A percentile compares a stretch with the other conserved stretches of the same genome.
Evolutionary conservation across 768 basidiomycete genomes (phyloP).

Genomic region (Leucosporidium scottii): DNA sequence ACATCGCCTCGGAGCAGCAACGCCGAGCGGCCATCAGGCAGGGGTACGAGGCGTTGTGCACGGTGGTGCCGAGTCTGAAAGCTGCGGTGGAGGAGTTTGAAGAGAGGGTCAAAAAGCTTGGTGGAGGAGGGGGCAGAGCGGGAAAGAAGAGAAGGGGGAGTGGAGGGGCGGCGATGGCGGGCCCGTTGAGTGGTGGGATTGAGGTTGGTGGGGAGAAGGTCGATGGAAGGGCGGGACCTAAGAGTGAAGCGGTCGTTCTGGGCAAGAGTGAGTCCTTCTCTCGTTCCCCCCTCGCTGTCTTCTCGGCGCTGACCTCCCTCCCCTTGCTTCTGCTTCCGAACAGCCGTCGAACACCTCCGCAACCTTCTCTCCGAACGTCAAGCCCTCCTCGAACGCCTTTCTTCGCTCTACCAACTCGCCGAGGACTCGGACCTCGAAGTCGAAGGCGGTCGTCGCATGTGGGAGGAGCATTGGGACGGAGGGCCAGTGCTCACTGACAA

Average conservation of each 20-base stretch:
- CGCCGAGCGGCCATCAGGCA: slow-evolving; percentile 80
- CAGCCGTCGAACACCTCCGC: slow-evolving; percentile 81
- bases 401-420: slow-evolving; percentile 46
- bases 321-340: neutral
- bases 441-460: slow-evolving; percentile 38
- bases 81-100: slow-evolving; percentile 76
- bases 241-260: slow-evolving; percentile 83
- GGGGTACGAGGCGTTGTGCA: slow-evolving; percentile 82
- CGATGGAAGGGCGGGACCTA: slow-evolving; percentile 79
- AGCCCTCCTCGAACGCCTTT: slow-evolving; percentile 54
- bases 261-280: slow-evolving; percentile 61
- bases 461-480: slow-evolving; percentile 79
- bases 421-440: slow-evolving; percentile 32
- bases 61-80: slow-evolving; percentile 68
- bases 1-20: slow-evolving; percentile 91
- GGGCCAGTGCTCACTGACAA: slow-evolving; percentile 35
- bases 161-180: slow-evolving; percentile 35
- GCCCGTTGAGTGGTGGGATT: slow-evolving; percentile 43
- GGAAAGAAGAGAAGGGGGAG: slow-evolving; percentile 40
- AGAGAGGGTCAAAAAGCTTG: slow-evolving; percentile 42
- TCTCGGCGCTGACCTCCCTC: slow-evolving; percentile 4
- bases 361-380: slow-evolving; percentile 58
- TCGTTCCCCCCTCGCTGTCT: neutral
- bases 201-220: slow-evolving; percentile 53
- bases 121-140: slow-evolving; percentile 1